Conservation (phyloP, 148 eudicot species). For the Vaccinium vitisidaea region DNA sequence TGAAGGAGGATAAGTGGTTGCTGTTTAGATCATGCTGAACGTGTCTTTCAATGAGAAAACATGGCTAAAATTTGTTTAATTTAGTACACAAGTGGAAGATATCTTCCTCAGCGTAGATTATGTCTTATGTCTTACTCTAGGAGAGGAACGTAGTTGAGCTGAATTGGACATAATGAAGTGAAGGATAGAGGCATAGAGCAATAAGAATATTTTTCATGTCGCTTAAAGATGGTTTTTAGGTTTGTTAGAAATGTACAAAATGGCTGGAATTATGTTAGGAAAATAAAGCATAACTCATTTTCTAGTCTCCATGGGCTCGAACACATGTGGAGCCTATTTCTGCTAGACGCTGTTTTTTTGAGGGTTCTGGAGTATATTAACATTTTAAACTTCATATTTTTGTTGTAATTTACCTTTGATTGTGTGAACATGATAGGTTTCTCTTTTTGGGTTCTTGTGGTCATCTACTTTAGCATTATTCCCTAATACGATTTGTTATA, state of each 20-base stretch:
- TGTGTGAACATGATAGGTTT: background rate
- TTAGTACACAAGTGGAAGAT: background rate
- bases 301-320: background rate
- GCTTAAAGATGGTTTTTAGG: background rate
- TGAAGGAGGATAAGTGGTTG: background rate
- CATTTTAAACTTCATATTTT: background rate
- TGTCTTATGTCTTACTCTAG: background rate
- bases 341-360: background rate
- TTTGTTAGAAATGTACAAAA: background rate
- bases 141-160: background rate
- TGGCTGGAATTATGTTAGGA: background rate
- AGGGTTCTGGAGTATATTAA: background rate
- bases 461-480: background rate
- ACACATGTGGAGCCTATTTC: background rate
- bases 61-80: background rate
- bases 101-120: background rate
- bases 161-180: background rate
- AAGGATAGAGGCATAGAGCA: background rate
- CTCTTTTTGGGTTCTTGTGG: background rate
- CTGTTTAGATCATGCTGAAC: background rate
- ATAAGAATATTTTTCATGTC: background rate
- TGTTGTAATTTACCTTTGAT: background rate
- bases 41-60: background rate
- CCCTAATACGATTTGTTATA: background rate
- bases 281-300: background rate